Conservation (phyloP, 306 rosid species). For the Alnus rubra region DNA sequence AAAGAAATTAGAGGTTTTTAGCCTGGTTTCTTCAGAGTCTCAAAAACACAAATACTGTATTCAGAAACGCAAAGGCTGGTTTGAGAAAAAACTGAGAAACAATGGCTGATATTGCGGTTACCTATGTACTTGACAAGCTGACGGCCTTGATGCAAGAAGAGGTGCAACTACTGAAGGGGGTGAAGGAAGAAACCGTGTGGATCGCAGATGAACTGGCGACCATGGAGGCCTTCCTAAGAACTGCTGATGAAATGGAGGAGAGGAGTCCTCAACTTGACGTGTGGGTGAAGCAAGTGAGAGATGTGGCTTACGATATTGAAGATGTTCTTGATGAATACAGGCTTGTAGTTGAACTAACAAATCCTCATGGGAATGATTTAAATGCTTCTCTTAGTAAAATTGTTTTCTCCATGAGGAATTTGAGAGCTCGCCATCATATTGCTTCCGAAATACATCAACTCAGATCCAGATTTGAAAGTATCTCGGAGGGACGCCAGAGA, state of each 20-base stretch:
- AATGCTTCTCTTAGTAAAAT: background rate
- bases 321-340: slow-evolving; percentile 51
- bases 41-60: background rate
- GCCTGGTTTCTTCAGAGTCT: background rate
- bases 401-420: background rate
- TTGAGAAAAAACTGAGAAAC: background rate
- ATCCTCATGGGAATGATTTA: slow-evolving; percentile 13
- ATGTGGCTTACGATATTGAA: slow-evolving; percentile 48
- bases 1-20: background rate
- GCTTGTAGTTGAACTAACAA: slow-evolving; percentile 20
- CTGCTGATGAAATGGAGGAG: slow-evolving; percentile 43
- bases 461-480: slow-evolving; percentile 30
- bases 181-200: slow-evolving; percentile 35
- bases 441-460: slow-evolving; percentile 36
- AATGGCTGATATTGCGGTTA: slow-evolving; percentile 64
- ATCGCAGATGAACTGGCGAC: slow-evolving; percentile 46
- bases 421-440: slow-evolving; percentile 36
- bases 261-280: slow-evolving; percentile 42
- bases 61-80: no score
- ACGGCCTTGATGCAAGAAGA: slow-evolving; percentile 35
- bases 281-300: slow-evolving; percentile 49
- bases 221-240: slow-evolving; percentile 36
- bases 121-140: slow-evolving; percentile 42
- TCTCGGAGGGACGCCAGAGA: slow-evolving; percentile 33
- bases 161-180: slow-evolving; percentile 44